Percentiles rank a stretch among this genome's conserved stretches.
Evolutionary conservation across 106 monocot genomes (phyloP).

Genomic region (Allium cepa): DNA sequence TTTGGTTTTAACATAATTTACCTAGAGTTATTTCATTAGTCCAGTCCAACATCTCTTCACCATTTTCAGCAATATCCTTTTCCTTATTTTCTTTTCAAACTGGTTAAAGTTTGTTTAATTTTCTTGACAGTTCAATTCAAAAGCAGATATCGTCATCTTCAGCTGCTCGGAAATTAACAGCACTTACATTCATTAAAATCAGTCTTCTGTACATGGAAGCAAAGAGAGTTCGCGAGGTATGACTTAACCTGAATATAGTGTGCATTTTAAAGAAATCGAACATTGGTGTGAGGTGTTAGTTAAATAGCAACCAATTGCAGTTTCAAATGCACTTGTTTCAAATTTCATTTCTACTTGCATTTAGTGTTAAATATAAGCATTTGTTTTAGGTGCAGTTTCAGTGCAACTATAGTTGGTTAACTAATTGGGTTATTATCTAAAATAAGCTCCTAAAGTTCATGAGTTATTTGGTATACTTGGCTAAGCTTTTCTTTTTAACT

Average conservation of each 20-base stretch:
- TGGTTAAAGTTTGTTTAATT: too few relatives aligned
- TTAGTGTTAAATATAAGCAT: neutral
- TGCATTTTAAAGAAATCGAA: neutral
- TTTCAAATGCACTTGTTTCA: neutral
- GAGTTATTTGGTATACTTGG: too few relatives aligned
- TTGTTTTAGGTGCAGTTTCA: neutral
- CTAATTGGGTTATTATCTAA: neutral
- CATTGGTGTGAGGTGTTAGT: too few relatives aligned
- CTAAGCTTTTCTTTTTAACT: too few relatives aligned
- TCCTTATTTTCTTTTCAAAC: too few relatives aligned
- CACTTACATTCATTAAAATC: constrained; percentile 51
- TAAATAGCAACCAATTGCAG: too few relatives aligned
- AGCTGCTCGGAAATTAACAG: constrained; percentile 51
- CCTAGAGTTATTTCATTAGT: constrained; percentile 2
- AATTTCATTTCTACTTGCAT: neutral
- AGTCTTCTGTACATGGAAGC: constrained; percentile 83
- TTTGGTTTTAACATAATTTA: neutral
- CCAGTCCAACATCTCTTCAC: neutral
- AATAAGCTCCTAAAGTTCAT: too few relatives aligned
- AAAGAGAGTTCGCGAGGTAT: constrained; percentile 75
- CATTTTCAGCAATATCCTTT: too few relatives aligned
- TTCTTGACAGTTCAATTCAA: constrained; percentile 54
- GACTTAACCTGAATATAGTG: neutral
- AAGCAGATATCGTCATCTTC: constrained; percentile 74
- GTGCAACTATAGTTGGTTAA: neutral